Evolutionary conservation across 441 rosid species (phyloP), one percentile per base, ranked within the genome.

Genomic region (Populus hybrid): DNA sequence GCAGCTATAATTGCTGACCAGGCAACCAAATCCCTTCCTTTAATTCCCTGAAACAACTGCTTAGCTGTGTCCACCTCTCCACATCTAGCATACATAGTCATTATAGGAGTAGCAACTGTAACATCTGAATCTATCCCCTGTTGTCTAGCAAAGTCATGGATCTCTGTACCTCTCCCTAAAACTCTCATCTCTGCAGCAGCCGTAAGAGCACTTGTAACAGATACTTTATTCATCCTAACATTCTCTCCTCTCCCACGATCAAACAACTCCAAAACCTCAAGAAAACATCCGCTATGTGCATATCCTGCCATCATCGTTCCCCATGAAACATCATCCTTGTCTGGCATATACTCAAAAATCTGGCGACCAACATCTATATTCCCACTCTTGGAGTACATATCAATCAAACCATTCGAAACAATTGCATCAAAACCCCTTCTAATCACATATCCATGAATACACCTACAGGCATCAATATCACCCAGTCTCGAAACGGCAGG

Each of bases 321-420:
- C 97, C 99, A 93, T 35, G 97, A 90, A 12, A 90, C 88, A 71
- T 89, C 79, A 80, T 90, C 79, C 74, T 75, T 89, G 36, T 81
- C 77, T 31, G 38, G 59, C 86, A 90, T 88, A 23, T 76, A 86
- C 21, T 72, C 76, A 74, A 94, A 94, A 74, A 90, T 79, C 82
- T 84, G 89, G 53, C 78, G 61, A 2, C 95, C 90, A 73, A 81
- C 87, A 9, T 79, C 78, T 73, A 90, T 77, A 79, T 85, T 78
- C 65, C 98, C 95, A 40, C 99, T 90, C 82, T 93, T 93, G 29
- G 92, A 92, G 73, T 94, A 92, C 97, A 94, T 93, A 81, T 92
- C 98, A 65, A 93, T 82, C 79, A 92, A 84, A 18, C 96, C 94
- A 79, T 93, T 90, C 24, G 93, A 93, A 64, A 90, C 86, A 79